Conservation (phyloP, 139 green algal genomes). For the Trebouxia sp. region DNA sequence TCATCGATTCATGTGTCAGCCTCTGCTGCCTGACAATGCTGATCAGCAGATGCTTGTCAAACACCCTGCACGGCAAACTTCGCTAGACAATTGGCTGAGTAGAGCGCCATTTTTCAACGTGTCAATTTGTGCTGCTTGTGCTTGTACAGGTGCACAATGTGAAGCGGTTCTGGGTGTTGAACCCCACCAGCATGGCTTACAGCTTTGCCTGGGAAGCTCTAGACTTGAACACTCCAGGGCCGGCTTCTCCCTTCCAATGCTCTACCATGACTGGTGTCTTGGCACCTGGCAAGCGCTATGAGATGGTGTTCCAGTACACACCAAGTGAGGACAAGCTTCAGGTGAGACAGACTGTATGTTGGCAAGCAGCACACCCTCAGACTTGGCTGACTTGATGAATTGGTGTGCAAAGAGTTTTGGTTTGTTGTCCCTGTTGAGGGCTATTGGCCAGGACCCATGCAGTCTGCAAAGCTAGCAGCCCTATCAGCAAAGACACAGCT, state of each 20-base stretch:
- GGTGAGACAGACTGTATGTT: no score
- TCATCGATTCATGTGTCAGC: no score
- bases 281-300: slow-evolving; percentile 61
- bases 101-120: background rate
- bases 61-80: no score
- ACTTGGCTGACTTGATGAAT: background rate
- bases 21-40: no score
- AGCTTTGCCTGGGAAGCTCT: slow-evolving; percentile 73
- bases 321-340: slow-evolving; percentile 49
- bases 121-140: background rate
- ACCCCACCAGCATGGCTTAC: slow-evolving; percentile 79
- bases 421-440: no score
- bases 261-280: slow-evolving; percentile 50
- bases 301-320: slow-evolving; percentile 85
- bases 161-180: slow-evolving; percentile 80
- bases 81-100: no score
- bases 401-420: no score
- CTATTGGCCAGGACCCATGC: no score
- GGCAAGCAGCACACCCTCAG: background rate
- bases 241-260: slow-evolving; percentile 36
- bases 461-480: no score
- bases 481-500: background rate
- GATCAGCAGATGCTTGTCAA: no score
- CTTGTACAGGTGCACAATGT: slow-evolving; percentile 62
- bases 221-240: slow-evolving; percentile 4